Percentiles rank a stretch among this genome's conserved stretches.
Conservation (phyloP, 257 asterid genomes). For the Primulina huaijiensis region DNA sequence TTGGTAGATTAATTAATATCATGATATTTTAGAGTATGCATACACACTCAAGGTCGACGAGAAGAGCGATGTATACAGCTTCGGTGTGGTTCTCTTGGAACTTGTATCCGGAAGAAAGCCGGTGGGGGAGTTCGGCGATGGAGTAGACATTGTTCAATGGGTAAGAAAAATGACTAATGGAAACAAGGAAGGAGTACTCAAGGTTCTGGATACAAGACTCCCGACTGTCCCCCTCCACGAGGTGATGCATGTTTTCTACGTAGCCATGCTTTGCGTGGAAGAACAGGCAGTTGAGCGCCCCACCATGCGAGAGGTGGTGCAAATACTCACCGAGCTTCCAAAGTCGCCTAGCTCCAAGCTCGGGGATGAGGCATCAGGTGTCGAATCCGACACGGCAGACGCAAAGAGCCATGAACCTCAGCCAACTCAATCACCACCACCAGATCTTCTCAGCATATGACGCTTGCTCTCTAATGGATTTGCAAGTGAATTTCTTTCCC, state of each 20-base stretch:
- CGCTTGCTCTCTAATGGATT: slow-evolving; percentile 11
- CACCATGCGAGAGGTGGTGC: slow-evolving; percentile 58
- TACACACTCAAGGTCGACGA: slow-evolving; percentile 34
- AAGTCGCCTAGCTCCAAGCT: slow-evolving; percentile 23
- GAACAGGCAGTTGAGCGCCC: slow-evolving; percentile 58
- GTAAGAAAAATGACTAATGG: slow-evolving; percentile 52
- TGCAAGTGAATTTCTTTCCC: slow-evolving; percentile 4
- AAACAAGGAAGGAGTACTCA: slow-evolving; percentile 45
- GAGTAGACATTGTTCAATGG: slow-evolving; percentile 51
- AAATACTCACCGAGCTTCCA: slow-evolving; percentile 52
- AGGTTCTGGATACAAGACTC: slow-evolving; percentile 55
- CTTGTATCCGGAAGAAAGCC: slow-evolving; percentile 28
- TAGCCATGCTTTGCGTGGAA: slow-evolving; percentile 56
- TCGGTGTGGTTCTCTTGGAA: slow-evolving; percentile 33
- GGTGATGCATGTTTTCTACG: slow-evolving; percentile 53
- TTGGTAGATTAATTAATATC: neutral
- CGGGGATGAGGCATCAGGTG: neutral
- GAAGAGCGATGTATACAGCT: slow-evolving; percentile 34
- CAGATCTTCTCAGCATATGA: slow-evolving; percentile 55
- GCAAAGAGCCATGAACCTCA: slow-evolving; percentile 18
- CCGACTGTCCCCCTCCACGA: slow-evolving; percentile 49
- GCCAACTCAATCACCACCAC: slow-evolving; percentile 37
- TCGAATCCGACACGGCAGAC: neutral
- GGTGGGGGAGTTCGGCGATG: slow-evolving; percentile 33
- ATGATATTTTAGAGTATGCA: slow-evolving; percentile 27